Percentiles rank a stretch among this genome's conserved stretches.
Evolutionary conservation across 768 basidiomycete species (phyloP).

Genomic region (Rhodotorula graminis): DNA sequence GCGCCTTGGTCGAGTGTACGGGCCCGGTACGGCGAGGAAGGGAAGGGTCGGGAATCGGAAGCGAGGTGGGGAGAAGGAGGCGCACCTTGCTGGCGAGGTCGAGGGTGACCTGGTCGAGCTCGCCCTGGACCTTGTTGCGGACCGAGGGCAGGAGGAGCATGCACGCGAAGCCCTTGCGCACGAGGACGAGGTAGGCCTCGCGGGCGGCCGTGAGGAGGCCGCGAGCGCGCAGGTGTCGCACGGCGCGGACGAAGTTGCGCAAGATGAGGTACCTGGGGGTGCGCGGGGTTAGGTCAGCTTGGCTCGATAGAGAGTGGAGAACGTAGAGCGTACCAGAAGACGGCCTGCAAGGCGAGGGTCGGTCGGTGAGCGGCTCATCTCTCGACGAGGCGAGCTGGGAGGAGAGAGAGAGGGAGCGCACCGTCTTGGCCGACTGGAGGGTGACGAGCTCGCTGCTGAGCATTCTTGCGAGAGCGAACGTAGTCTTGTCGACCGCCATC

Average conservation of each 20-base stretch:
- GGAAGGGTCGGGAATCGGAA: background rate
- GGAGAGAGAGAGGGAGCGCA: background rate
- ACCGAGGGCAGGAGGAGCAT: slow-evolving; percentile 17
- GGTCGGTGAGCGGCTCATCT: background rate
- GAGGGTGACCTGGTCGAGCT: slow-evolving; percentile 25
- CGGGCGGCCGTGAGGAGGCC: slow-evolving; percentile 16
- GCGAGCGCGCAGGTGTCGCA: slow-evolving; percentile 21
- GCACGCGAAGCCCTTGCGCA: slow-evolving; percentile 19
- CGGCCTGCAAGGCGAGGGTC: slow-evolving; percentile 1
- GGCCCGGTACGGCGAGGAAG: no score
- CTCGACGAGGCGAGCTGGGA: no score
- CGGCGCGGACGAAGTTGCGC: background rate
- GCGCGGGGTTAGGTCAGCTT: no score
- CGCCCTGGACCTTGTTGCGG: slow-evolving; percentile 26
- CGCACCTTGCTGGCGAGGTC: slow-evolving; percentile 30
- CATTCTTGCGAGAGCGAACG: background rate
- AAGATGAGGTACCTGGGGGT: slow-evolving; percentile 20
- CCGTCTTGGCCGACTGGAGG: slow-evolving; percentile 9
- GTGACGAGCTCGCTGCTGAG: background rate
- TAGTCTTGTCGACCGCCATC: background rate
- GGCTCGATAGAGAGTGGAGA: background rate
- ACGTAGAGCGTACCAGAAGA: slow-evolving; percentile 22
- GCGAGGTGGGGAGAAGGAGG: background rate
- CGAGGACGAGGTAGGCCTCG: slow-evolving; percentile 21
- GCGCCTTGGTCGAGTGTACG: no score